Evolutionary conservation across 2,329 filamentous ascomycete species (phyloP), one percentile per base, ranked within the genome.

Genomic region (Pseudocercospora ulei): DNA sequence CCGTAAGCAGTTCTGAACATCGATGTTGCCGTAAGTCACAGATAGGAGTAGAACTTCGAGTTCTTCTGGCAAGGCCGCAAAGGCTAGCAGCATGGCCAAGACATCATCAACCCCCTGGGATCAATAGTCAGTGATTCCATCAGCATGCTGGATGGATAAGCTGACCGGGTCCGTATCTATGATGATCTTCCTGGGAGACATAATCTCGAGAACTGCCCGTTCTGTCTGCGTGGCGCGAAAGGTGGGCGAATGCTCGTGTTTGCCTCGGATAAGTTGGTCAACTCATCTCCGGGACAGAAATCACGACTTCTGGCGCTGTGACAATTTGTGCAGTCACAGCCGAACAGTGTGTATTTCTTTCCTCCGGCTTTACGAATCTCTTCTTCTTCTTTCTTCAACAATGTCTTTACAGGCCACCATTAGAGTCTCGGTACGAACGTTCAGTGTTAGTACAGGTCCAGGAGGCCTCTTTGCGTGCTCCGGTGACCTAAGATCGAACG

Each of bases 341-440:
- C 30, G 30, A 33, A 11, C 11, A 22, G 14, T 22, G n/a, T 33
- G 18, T 22, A 33, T 33, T 33, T 33, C 30, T 33, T 33, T n/a
- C 39, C 24, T 31, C 12, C 30, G 19, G 40, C 40, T 38, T 18
- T 25, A 19, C 36, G 7, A 19, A n/a, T 30, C 11, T 41, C 22
- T 41, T 39, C 26, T 41, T 43, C 35, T 46, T 50, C 59, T 63
- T 62, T 62, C 70, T 69, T 62, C 61, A 66, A 72, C 70, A 88
- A 83, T 84, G 78, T 84, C 76, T 75, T 41, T 47, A 42, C 78
- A 80, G 85, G 80, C 82, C 80, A 76, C 82, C 83, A 82, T 88
- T 96, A 96, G 90, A 98, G 90, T 98, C 90, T 92, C 88, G 87
- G 82, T 82, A 78, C 77, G 82, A 77, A 82, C 76, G 35, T 57